Conservation (phyloP, 2,329 filamentous ascomycete genomes). For the Colletotrichum sp. region DNA sequence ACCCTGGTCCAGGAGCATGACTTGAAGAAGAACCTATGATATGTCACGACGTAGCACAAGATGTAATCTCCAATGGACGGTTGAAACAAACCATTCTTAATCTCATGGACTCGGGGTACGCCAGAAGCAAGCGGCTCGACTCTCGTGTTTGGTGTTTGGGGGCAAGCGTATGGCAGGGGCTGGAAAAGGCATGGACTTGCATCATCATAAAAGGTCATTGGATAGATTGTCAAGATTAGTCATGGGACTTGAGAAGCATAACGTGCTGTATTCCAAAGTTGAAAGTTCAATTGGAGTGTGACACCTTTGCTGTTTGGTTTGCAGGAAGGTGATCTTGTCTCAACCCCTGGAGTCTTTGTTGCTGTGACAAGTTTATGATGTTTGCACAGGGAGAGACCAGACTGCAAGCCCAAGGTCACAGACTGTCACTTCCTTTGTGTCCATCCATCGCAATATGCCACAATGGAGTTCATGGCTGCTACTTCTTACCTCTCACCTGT, state of each 20-base stretch:
- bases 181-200: background rate
- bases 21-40: constrained; percentile 64
- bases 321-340: accelerated
- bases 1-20: constrained; percentile 55
- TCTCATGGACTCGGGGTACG: background rate
- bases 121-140: background rate
- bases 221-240: background rate
- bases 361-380: accelerated
- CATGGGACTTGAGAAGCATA: background rate
- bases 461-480: accelerated
- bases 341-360: accelerated
- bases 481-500: accelerated
- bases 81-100: background rate
- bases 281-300: accelerated
- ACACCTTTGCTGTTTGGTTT: background rate
- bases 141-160: background rate
- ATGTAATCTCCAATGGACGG: background rate
- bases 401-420: background rate
- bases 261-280: accelerated
- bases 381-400: background rate
- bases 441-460: accelerated
- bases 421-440: background rate
- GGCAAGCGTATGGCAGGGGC: background rate
- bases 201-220: background rate
- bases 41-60: background rate